phyloP scores from a whole-genome alignment of 164 flowering plant species.

The Akebia trifoliata region DNA sequence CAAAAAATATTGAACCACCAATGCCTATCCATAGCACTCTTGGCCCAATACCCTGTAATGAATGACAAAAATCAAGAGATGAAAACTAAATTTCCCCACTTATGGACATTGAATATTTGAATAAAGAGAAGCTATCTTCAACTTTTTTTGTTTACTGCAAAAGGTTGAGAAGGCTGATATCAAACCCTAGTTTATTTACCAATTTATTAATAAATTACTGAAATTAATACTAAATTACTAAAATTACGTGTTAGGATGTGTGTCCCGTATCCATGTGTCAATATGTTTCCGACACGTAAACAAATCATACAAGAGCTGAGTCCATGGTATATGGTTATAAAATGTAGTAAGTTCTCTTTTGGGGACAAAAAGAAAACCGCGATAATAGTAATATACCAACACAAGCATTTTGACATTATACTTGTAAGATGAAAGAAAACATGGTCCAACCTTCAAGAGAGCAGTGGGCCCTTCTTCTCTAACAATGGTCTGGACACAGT shows the following conservation, averaged over 20 bases:
- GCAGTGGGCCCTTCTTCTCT: constrained; percentile 82
- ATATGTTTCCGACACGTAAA: no score
- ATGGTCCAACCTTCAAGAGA: constrained; percentile 63
- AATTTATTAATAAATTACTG: no score
- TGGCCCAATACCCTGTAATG: constrained; percentile 75
- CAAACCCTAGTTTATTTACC: no score
- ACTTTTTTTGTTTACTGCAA: no score
- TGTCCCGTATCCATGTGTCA: no score
- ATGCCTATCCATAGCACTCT: constrained; percentile 89
- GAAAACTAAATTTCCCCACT: background rate
- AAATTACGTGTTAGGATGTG: no score
- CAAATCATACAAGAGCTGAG: no score
- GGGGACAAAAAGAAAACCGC: background rate
- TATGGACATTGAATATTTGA: background rate
- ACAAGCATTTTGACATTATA: background rate
- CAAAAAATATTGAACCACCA: constrained; percentile 91
- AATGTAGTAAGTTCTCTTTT: background rate
- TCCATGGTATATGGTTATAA: background rate
- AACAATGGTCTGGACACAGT: constrained; percentile 66
- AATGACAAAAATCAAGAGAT: background rate
- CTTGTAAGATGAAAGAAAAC: background rate
- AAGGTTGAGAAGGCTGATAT: no score
- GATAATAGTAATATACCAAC: no score
- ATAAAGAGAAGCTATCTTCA: no score
- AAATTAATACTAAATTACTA: no score